Evolutionary conservation across 257 asterid species (phyloP), one percentile per base, ranked within the genome.

Genomic region (Scutellaria barbata): DNA sequence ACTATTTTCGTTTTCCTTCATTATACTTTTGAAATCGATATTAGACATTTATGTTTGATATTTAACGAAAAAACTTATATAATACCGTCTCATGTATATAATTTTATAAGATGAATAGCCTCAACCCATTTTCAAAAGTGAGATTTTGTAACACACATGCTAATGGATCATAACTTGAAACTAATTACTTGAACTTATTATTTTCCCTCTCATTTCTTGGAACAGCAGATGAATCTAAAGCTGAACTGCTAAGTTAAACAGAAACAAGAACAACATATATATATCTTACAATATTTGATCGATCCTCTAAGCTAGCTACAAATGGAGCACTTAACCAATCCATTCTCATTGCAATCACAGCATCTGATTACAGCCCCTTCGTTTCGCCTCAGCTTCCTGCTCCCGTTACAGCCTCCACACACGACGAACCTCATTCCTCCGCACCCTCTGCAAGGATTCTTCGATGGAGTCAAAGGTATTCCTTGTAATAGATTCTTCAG

Each of bases 311-410:
- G 5, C 67, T 73, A 79, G 73, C 76, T 76, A 80, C 96, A 92
- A 77, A 82, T 30, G 7, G 77, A 75, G 76, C 97, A 92, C 85
- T 81, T 87, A 10, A 92, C 69, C 77, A 89, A 67, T 57, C 97
- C 97, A 83, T 89, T 92, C 47, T 85, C 95, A 66, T 92, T 92
- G 60, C 98, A 92, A n/a, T 80, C 84, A 25, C 79, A 77, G 43
- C 98, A 90, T 74, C 84, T 83, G 8, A 57, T 20, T 4, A 69
- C 13, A 46, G 60, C 67, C 63, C 81, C 42, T 68, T 87, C 18
- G 35, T 30, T 30, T 30, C 35, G 30, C 46, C 16, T 16, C 66
- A 83, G 63, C 63, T 82, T 90, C 54, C 90, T 73, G 58, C 98
- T 85, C 7, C 98, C 96, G 9, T 73, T 77, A 13, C 98, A 92